Base-by-base conservation (phyloP, 1,284 basidiomycete genomes). In the Mycena citricolor region DNA sequence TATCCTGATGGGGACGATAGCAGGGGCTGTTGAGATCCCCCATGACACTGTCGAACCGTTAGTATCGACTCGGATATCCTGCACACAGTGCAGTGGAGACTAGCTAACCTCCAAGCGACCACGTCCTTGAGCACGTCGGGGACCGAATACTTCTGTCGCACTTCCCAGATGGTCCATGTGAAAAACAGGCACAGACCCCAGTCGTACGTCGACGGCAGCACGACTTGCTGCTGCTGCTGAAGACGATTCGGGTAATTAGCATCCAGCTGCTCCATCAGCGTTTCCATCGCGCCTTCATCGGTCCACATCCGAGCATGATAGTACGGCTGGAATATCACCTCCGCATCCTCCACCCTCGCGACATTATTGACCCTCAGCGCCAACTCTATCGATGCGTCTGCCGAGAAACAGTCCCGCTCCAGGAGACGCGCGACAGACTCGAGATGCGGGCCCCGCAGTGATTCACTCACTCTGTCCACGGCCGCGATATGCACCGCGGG, bases 221-320 rank as follows among this genome's bases (percentile, higher is more conserved):
- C 40, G 23, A 33, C 24, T n/a, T 39, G 38, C 14, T 4, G n/a
- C 14, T 26, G 5, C 4, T 21, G 28, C n/a, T n/a, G n/a, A n/a
- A n/a, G n/a, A n/a, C n/a, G n/a, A 31, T 29, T 30, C 8, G 38
- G 38, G 17, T 31, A 30, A 25, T 39, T 31, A 21, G 7, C 7
- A 11, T 12, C 23, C 24, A 34, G 16, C 16, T n/a, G 32, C n/a
- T 24, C 32, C 8, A 33, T 7, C 12, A 33, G 31, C n/a, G n/a
- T 34, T 3, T 23, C 5, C 29, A 25, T n/a, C 11, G 33, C 32
- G 7, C 32, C 32, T 26, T 20, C 25, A 29, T 29, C 30, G 8
- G 39, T 41, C 39, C 39, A 41, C 39, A 41, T 41, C 2, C 39
- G 39, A 4, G 39, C 17, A 32, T 41, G 39, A 24, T 41, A 41